Conservation (phyloP, 495 filamentous ascomycete species). For the Talaromyces thailandensis region DNA sequence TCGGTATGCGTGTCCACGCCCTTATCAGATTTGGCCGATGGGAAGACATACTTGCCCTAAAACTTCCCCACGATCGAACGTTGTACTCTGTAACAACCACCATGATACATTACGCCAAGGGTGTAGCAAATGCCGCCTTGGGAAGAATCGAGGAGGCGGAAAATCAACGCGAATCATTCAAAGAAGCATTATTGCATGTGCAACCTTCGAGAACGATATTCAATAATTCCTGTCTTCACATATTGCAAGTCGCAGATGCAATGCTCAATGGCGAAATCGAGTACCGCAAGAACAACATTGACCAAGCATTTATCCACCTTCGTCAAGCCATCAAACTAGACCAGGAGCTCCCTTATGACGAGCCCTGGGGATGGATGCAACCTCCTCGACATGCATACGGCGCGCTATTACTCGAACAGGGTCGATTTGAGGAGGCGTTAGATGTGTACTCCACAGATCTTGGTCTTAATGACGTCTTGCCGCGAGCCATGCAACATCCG, state of each 20-base stretch:
- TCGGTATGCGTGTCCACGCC: slow-evolving; percentile 52
- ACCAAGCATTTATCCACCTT: slow-evolving; percentile 46
- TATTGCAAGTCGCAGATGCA: slow-evolving; percentile 45
- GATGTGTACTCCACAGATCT: slow-evolving; percentile 53
- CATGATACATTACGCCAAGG: slow-evolving; percentile 56
- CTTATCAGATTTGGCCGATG: slow-evolving; percentile 59
- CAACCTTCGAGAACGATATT: slow-evolving; percentile 48
- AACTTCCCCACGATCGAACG: slow-evolving; percentile 36
- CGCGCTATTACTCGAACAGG: slow-evolving; percentile 54
- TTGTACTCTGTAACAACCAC: slow-evolving; percentile 57
- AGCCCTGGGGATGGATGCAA: slow-evolving; percentile 67
- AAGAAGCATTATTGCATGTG: slow-evolving; percentile 33
- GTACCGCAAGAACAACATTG: slow-evolving; percentile 49
- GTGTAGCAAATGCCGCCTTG: slow-evolving; percentile 50
- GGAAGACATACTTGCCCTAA: slow-evolving; percentile 44
- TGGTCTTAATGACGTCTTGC: slow-evolving; percentile 44
- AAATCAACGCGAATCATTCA: slow-evolving; percentile 34
- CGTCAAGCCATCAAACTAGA: slow-evolving; percentile 42
- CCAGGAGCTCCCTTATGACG: slow-evolving; percentile 51
- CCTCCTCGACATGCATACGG: slow-evolving; percentile 57
- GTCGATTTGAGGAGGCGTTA: slow-evolving; percentile 42
- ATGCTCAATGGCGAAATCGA: slow-evolving; percentile 65
- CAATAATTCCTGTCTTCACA: slow-evolving; percentile 54
- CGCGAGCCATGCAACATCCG: slow-evolving; percentile 49
- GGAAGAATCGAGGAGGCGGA: slow-evolving; percentile 38